These are phyloP conservation scores for Phlegmacium glaucopus DNA, from an alignment of 768 basidiomycete species.

Conservation along the genomic window DNA sequence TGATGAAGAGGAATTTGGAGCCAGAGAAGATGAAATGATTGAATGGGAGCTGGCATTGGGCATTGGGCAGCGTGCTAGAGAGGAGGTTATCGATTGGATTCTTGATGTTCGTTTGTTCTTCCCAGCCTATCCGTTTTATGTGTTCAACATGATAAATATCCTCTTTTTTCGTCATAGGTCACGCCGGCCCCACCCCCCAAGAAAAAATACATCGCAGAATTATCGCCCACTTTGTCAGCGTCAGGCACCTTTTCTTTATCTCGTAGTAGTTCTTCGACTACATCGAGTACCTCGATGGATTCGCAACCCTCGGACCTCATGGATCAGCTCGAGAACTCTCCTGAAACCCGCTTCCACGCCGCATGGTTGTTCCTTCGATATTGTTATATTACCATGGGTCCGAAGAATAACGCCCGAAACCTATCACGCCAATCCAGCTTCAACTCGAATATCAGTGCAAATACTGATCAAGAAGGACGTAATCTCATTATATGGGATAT, in stretches of 20 bases:
- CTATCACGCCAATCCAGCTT: neutral
- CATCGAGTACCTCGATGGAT: constrained; percentile 1
- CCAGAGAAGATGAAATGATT: neutral
- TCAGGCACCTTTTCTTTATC: neutral
- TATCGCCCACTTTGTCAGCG: neutral
- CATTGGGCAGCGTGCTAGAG: constrained; percentile 13
- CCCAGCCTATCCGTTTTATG: neutral
- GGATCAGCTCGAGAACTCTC: constrained; percentile 51
- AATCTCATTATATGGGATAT: constrained; percentile 52
- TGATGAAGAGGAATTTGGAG: neutral
- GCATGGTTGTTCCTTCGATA: constrained; percentile 58
- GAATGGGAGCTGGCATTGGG: constrained; percentile 18
- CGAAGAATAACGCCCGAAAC: neutral
- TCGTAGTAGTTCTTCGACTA: constrained; percentile 8
- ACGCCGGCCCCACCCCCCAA: no score
- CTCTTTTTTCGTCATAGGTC: neutral
- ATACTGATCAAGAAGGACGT: constrained; percentile 24
- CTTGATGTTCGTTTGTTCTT: constrained; percentile 17
- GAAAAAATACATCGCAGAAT: neutral
- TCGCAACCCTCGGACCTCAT: constrained; percentile 31
- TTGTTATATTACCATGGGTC: constrained; percentile 35
- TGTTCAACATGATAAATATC: neutral
- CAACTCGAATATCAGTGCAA: constrained; percentile 4
- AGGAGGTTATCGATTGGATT: constrained; percentile 20
- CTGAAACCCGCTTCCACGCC: constrained; percentile 65